Percentiles rank a stretch among this genome's conserved stretches.
Evolutionary conservation across 305 asterid species (phyloP).

Genomic region (Fraxinus ornus): DNA sequence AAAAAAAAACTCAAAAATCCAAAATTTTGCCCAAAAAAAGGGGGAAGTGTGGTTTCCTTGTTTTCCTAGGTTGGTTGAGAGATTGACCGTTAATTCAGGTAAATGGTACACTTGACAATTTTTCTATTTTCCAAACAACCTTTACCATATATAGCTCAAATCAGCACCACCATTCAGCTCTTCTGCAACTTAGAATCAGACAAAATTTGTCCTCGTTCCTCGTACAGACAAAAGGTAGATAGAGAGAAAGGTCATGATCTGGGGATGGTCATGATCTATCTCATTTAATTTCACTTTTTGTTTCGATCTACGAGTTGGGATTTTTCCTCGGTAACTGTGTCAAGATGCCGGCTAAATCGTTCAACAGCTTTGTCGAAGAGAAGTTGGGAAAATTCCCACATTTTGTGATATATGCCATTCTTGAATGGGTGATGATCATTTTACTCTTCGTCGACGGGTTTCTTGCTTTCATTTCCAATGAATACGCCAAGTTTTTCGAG

Average conservation of each 20-base stretch:
- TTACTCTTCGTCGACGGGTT: conserved; percentile 70
- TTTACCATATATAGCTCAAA: conserved; percentile 30
- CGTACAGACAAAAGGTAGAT: conserved; percentile 3
- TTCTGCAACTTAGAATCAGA: conserved; percentile 30
- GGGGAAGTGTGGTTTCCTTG: not conserved
- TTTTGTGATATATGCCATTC: conserved; percentile 51
- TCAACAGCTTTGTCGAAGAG: conserved; percentile 39
- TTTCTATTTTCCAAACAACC: conserved; percentile 12
- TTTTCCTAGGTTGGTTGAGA: not conserved
- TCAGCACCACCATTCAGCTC: conserved; percentile 29
- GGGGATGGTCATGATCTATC: conserved; percentile 68
- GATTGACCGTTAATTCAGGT: conserved; percentile 61
- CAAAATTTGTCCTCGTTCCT: conserved; percentile 29
- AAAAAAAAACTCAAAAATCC: not conserved
- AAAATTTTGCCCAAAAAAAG: not conserved
- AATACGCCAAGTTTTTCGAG: conserved; percentile 58
- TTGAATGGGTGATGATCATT: conserved; percentile 78
- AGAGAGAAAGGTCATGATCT: conserved; percentile 53
- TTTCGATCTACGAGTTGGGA: not conserved
- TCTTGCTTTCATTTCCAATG: conserved; percentile 61
- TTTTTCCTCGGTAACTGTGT: not conserved
- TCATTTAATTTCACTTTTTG: conserved; percentile 26
- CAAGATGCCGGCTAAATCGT: conserved; percentile 37
- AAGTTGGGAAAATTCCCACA: conserved; percentile 51
- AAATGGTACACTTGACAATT: conserved; percentile 22